Percentiles rank a stretch among this genome's conserved stretches.
These are phyloP conservation scores for Coccomyxa sp. DNA, from an alignment of 139 green algal genomes.

Conservation along the genomic window DNA sequence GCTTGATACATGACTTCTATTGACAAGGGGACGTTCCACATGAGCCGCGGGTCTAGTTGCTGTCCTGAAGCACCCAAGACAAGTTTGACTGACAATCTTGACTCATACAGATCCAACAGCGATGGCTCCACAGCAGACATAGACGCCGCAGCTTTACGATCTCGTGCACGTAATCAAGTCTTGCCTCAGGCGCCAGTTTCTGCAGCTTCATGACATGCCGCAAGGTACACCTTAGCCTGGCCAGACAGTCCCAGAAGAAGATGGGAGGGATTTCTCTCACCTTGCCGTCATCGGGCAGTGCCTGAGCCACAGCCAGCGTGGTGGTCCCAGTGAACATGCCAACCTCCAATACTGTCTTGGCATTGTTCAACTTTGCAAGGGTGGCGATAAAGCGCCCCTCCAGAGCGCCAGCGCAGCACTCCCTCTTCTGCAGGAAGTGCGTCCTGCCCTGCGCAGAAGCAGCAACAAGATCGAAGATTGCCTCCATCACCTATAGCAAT, in stretches of 20 bases:
- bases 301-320: slow-evolving; percentile 36
- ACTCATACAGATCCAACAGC: too few species aligned
- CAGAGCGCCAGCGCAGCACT: slow-evolving; percentile 34
- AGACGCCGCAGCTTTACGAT: too few species aligned
- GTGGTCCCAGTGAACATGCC: slow-evolving; percentile 53
- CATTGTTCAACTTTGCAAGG: slow-evolving; percentile 21
- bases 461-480: too few species aligned
- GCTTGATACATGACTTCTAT: too few species aligned
- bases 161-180: too few species aligned
- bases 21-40: too few species aligned
- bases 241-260: neutral
- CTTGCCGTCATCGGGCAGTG: slow-evolving; percentile 37
- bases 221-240: neutral
- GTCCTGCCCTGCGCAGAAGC: slow-evolving; percentile 26
- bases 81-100: too few species aligned
- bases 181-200: too few species aligned
- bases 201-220: neutral
- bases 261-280: slow-evolving; percentile 1
- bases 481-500: too few species aligned
- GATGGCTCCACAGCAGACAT: neutral
- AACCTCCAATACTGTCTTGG: slow-evolving; percentile 45
- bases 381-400: slow-evolving; percentile 33
- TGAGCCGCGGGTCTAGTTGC: too few species aligned
- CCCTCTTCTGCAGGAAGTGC: slow-evolving; percentile 38
- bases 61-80: too few species aligned